Evolutionary conservation across 108 stramenopile species (phyloP), one percentile per base, ranked within the genome.

Genomic region (Conticribra weissflogii): DNA sequence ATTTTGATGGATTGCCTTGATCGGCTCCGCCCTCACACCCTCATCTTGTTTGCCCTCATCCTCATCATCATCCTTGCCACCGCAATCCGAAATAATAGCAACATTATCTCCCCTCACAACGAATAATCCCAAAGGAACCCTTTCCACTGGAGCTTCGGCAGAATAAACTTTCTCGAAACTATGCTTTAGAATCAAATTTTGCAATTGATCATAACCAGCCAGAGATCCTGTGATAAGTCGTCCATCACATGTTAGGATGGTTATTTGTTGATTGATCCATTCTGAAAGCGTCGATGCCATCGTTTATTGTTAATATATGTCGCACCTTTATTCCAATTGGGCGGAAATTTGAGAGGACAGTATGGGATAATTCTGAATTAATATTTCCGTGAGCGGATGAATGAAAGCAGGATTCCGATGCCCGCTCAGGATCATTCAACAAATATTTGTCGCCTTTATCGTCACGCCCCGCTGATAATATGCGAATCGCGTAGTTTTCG

Each of bases 101-200:
- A 94, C 87, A 78, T 91, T 94, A 67, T 94, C 93, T 23, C 93
- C 93, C 48, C 93, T 72, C 17, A 94, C 85, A 0, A 94, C 81
- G 61, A 86, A 89, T 44, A 91, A 71, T 36, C 93, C 93, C 68
- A 94, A 77, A 19, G 86, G 85, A 19, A 91, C 89, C 60, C 36
- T 69, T 72, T 94, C 93, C 27, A 85, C 76, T 27, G 88, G 88
- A 14, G 32, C 48, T 14, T 83, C 83, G 21, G 77, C 63, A 25
- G 66, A 68, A 64, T 90, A 90, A 1, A 94, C 82, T 32, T 82
- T 76, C 70, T 94, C 90, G 29, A 85, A 75, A 12, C 86, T 79
- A 24, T 88, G 61, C 60, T 82, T 81, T 31, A 94, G 54, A 44
- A 94, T 88, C 3, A 94, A 66, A 63, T 94, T 94, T 68, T 94